These are phyloP conservation scores for Darksidea phi DNA, from an alignment of 495 filamentous ascomycete genomes.

Conservation along the genomic window DNA sequence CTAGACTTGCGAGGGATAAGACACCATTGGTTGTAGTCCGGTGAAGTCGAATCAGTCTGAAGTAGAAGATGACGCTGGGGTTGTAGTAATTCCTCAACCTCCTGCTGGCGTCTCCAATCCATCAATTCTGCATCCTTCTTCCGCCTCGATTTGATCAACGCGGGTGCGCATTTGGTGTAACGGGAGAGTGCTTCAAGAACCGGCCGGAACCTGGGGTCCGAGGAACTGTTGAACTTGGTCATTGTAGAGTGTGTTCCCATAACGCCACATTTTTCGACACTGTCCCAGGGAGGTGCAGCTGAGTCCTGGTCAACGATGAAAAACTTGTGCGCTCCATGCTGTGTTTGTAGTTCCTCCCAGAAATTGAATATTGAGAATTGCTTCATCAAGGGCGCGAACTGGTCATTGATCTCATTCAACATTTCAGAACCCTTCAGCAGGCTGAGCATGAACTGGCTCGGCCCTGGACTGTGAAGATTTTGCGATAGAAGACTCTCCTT, in stretches of 20 bases:
- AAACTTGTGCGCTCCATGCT: slow-evolving; percentile 7
- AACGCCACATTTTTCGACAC: slow-evolving; percentile 17
- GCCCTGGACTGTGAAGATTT: slow-evolving; percentile 6
- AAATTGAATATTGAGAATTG: slow-evolving; percentile 47
- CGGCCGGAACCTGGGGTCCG: slow-evolving; percentile 9
- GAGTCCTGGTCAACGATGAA: slow-evolving; percentile 43
- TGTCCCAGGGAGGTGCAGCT: slow-evolving; percentile 36
- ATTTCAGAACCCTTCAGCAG: slow-evolving; percentile 41
- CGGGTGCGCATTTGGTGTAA: slow-evolving; percentile 9
- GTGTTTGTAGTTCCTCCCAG: slow-evolving; percentile 46
- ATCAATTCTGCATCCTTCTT: slow-evolving; percentile 10
- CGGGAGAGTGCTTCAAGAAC: slow-evolving; percentile 13
- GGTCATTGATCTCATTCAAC: slow-evolving; percentile 48
- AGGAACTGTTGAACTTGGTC: slow-evolving; percentile 13
- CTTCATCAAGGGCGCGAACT: slow-evolving; percentile 48
- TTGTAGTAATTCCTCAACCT: slow-evolving; percentile 20
- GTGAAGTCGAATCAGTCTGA: background rate
- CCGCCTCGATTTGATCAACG: slow-evolving; percentile 9
- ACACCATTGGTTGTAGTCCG: slow-evolving; percentile 9
- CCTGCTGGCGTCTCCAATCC: slow-evolving; percentile 6
- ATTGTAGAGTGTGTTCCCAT: slow-evolving; percentile 15
- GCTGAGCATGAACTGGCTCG: slow-evolving; percentile 30
- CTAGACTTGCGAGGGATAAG: slow-evolving; percentile 9
- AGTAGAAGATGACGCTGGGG: background rate
- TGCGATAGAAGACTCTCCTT: slow-evolving; percentile 22